Base-by-base conservation (phyloP, 208 protist genomes). In the Baffinella frigidus region DNA sequence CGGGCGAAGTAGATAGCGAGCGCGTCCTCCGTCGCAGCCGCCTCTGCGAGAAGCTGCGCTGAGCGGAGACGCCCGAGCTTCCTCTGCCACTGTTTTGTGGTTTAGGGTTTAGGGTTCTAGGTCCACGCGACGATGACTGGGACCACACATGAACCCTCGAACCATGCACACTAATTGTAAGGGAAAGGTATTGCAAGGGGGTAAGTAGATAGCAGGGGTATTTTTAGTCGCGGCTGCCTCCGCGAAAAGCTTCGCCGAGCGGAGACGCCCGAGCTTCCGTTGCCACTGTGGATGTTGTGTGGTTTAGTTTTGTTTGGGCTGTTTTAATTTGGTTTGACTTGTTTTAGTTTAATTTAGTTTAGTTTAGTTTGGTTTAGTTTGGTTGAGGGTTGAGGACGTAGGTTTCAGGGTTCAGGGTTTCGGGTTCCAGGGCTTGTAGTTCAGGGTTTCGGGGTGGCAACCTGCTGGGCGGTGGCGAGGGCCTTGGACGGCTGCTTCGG, bases 1-100 rank as follows among this genome's bases (percentile, higher is more conserved):
- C 83, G 83, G 4, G 83, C 83, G 83, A 41, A 61, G 64, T 67
- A 90, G 27, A 90, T 73, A 0, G 83, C 83, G 4, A 90, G 30
- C 39, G 83, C 83, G n/a, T 90, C 83, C 64, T 90, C 83, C 1
- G 61, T 73, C 50, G 44, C 41, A 0, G 51, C 30, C 27, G 64
- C 64, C 64, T 90, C 51, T 17, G 44, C 64, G 41, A 72, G 83
- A 14, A 90, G 83, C 38, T 50, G 56, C 2, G 35, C 14, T n/a
- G 35, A 27, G 5, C 83, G 2, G 27, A 36, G 61, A 10, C 44
- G 14, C 4, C 77, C 50, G 0, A 87, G 27, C 77, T 87, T 87
- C 39, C 38, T 71, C 33, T 67, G 33, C 77, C 77, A 87, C 33
- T 74, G 80, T 17, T 87, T 30, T 20, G 71, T 80, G 71, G 36